These are phyloP conservation scores for Ceratocystis alfenasii DNA, from an alignment of 2,329 filamentous ascomycete genomes.

Conservation along the genomic window DNA sequence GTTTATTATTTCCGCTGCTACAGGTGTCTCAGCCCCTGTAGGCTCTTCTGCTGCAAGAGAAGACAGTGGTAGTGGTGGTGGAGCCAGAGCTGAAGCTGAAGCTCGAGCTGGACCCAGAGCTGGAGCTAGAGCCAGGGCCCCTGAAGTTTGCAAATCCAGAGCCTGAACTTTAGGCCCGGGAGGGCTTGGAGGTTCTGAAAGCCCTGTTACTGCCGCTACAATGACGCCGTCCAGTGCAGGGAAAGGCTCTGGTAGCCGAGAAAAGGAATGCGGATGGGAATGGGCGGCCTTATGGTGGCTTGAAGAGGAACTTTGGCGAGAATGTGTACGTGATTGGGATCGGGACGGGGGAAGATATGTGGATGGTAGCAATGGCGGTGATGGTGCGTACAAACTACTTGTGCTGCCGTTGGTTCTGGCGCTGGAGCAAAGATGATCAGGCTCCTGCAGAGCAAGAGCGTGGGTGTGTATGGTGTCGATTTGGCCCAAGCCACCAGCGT, in stretches of 20 bases:
- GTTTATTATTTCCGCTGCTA: neutral
- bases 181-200: neutral
- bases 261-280: constrained; percentile 17
- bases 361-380: neutral
- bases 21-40: neutral
- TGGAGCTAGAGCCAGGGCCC: neutral
- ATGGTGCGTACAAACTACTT: neutral
- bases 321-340: constrained; percentile 16
- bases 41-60: neutral
- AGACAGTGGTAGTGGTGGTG: neutral
- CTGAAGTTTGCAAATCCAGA: neutral
- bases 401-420: neutral
- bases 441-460: neutral
- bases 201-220: constrained; percentile 9
- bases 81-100: constrained; percentile 1
- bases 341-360: neutral
- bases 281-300: constrained; percentile 1
- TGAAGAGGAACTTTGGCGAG: constrained; percentile 18
- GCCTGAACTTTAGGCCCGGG: neutral
- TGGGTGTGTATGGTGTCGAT: constrained; percentile 9
- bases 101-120: neutral
- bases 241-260: constrained; percentile 14
- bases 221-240: constrained; percentile 14
- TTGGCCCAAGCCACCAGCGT: neutral
- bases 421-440: neutral